A percentile compares a stretch with the other conserved stretches of the same genome.
Conservation (phyloP, 371 early-diverging fungal genomes). For the Rhizopus sp. region DNA sequence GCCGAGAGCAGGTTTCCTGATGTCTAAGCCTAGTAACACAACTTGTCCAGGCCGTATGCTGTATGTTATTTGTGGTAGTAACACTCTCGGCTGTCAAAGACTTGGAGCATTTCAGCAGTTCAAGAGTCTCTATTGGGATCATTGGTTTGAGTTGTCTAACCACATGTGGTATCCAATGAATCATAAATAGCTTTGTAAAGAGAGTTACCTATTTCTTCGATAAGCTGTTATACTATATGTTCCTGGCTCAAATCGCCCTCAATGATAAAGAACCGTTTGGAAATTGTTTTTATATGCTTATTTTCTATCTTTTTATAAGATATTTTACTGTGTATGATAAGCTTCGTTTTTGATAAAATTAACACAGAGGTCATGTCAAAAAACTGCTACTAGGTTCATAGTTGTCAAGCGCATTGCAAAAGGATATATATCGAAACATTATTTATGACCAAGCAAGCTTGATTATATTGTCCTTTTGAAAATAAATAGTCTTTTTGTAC, state of each 20-base stretch:
- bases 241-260: background rate
- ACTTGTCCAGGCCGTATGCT: conserved; percentile 4
- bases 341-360: no score
- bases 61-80: conserved; percentile 12
- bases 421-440: no score
- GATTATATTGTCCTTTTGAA: no score
- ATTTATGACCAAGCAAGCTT: no score
- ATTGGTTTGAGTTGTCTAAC: background rate
- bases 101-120: background rate
- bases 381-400: no score
- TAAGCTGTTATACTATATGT: background rate
- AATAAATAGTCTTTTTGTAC: no score
- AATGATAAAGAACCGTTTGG: no score
- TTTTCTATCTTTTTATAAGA: no score
- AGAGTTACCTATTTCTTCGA: background rate
- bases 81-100: background rate
- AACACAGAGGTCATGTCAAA: no score
- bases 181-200: background rate
- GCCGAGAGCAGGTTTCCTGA: conserved; percentile 12
- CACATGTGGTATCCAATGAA: background rate
- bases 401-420: no score
- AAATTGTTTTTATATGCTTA: no score
- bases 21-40: conserved; percentile 14
- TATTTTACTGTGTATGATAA: no score
- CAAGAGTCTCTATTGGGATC: background rate